Conservation (phyloP, 352 stramenopile species). For the Pythium vanterpoolii region DNA sequence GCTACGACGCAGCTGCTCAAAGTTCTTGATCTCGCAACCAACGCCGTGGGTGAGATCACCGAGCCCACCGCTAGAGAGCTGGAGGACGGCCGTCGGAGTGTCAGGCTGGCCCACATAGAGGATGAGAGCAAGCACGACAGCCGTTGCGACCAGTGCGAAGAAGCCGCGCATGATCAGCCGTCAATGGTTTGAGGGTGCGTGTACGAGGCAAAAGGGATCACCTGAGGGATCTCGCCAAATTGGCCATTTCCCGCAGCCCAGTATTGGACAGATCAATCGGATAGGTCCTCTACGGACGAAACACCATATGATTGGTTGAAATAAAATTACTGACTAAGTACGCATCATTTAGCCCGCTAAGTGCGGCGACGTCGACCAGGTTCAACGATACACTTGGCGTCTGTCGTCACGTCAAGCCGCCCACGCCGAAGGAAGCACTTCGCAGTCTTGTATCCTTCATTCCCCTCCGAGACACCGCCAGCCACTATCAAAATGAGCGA, state of each 20-base stretch:
- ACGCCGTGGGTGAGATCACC: slow-evolving; percentile 32
- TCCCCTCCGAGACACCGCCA: not conserved
- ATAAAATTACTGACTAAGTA: slow-evolving; percentile 12
- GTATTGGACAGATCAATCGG: not conserved
- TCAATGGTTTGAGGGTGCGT: not conserved
- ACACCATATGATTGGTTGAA: slow-evolving; percentile 3
- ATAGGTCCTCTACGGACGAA: slow-evolving; percentile 4
- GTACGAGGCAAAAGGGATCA: not conserved
- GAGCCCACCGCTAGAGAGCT: slow-evolving; percentile 44
- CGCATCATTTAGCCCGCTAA: slow-evolving; percentile 5
- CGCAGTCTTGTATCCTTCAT: not conserved
- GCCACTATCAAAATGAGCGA: slow-evolving; percentile 23
- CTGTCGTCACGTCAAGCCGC: slow-evolving; percentile 2
- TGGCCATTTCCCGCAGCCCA: not conserved
- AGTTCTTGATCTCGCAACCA: slow-evolving; percentile 61
- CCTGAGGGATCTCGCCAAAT: not conserved
- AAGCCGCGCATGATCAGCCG: slow-evolving; percentile 54
- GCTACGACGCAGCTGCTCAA: slow-evolving; percentile 53
- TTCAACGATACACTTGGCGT: not conserved
- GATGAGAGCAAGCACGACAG: slow-evolving; percentile 38
- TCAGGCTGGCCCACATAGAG: slow-evolving; percentile 52
- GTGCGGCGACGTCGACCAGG: not conserved
- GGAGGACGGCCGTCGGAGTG: slow-evolving; percentile 40
- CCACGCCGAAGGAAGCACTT: not conserved
- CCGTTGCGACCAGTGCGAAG: slow-evolving; percentile 45